phyloP scores from a whole-genome alignment of 2,329 filamentous ascomycete genomes.

The Corynespora cassiicola region DNA sequence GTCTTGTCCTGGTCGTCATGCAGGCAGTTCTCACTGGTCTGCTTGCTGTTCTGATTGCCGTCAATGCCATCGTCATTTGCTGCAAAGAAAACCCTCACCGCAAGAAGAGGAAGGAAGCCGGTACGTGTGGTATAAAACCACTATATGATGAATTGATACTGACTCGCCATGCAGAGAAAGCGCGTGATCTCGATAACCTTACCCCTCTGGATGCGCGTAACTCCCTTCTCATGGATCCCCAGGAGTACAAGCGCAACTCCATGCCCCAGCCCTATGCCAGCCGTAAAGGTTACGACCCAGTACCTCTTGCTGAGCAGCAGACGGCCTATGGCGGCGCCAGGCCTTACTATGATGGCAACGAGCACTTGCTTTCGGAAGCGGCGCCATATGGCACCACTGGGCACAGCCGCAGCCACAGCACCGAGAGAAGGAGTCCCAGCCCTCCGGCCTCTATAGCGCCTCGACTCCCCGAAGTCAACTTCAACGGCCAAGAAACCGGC shows the following conservation, averaged over 20 bases:
- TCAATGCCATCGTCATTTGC: slow-evolving; percentile 85
- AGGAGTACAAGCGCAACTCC: slow-evolving; percentile 50
- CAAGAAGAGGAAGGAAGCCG: slow-evolving; percentile 85
- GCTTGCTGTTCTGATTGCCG: slow-evolving; percentile 84
- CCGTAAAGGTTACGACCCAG: slow-evolving; percentile 41
- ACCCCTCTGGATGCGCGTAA: slow-evolving; percentile 88
- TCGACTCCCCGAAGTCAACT: slow-evolving; percentile 37
- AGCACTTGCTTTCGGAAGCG: slow-evolving; percentile 41
- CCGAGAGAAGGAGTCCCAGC: slow-evolving; percentile 30
- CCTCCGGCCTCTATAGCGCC: slow-evolving; percentile 27
- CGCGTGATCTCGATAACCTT: slow-evolving; percentile 79
- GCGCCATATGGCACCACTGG: slow-evolving; percentile 37
- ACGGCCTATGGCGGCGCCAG: slow-evolving; percentile 34
- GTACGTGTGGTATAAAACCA: slow-evolving; percentile 60
- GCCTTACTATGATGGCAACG: slow-evolving; percentile 32
- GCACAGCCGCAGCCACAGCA: slow-evolving; percentile 20
- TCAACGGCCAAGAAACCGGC: slow-evolving; percentile 26
- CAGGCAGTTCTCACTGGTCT: slow-evolving; percentile 84
- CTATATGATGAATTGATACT: slow-evolving; percentile 1
- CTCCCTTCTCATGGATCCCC: slow-evolving; percentile 76
- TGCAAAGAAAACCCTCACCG: slow-evolving; percentile 90
- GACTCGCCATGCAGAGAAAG: slow-evolving; percentile 66
- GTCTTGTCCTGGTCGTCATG: slow-evolving; percentile 90
- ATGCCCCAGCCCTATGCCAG: slow-evolving; percentile 36
- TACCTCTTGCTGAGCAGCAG: slow-evolving; percentile 44